Conservation (phyloP, 495 filamentous ascomycete species). For the Daldinia caldariorum region DNA sequence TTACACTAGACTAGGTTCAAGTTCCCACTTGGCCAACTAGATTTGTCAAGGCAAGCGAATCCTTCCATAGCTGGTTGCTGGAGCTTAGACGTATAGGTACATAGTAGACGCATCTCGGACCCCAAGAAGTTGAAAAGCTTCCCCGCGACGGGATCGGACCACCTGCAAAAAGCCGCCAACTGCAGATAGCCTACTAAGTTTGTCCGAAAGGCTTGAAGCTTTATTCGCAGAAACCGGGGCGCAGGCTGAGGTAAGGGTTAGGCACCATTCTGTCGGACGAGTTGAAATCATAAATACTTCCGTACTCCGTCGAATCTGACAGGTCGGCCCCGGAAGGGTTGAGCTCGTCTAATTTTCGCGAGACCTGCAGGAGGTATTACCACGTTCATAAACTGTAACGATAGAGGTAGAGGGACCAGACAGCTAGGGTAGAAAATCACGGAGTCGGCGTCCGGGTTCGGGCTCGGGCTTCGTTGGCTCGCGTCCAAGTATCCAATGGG, state of each 20-base stretch:
- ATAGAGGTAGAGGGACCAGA: not conserved
- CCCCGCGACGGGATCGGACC: not conserved
- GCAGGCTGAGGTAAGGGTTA: conserved; percentile 23
- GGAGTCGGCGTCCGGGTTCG: not conserved
- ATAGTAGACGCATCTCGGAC: not conserved
- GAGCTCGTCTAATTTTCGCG: not conserved
- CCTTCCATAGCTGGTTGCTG: not conserved
- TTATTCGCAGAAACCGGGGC: not conserved
- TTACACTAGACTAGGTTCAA: not conserved
- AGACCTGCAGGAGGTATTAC: not conserved
- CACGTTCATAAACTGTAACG: no score
- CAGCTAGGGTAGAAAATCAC: not conserved
- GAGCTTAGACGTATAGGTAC: not conserved
- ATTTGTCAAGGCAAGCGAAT: not conserved
- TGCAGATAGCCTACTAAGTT: not conserved
- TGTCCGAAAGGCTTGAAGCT: not conserved
- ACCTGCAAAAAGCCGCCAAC: not conserved
- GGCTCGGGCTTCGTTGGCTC: not conserved
- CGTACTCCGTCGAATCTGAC: not conserved
- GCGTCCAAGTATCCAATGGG: not conserved
- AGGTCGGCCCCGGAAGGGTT: conserved; percentile 1
- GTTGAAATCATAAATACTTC: not conserved
- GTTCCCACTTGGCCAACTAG: not conserved
- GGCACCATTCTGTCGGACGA: conserved; percentile 1
- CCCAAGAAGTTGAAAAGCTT: not conserved